Percentiles rank a stretch among this genome's conserved stretches.
These are phyloP conservation scores for Pichia paraexigua DNA, from an alignment of 805 yeast species.

Conservation along the genomic window DNA sequence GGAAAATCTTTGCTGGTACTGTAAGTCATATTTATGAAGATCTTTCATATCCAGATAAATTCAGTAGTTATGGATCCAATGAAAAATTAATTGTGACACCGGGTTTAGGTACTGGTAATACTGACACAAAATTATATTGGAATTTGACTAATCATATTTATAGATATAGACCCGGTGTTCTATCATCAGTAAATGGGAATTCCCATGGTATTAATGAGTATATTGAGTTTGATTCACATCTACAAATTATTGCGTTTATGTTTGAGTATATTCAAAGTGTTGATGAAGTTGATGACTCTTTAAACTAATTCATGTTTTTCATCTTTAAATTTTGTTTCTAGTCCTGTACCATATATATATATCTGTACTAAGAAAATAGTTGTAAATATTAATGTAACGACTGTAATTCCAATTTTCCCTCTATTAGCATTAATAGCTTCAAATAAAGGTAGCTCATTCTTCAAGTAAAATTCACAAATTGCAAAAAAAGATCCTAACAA, in stretches of 20 bases:
- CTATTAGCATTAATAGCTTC: constrained; percentile 32
- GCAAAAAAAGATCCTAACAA: constrained; percentile 35
- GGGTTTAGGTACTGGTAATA: constrained; percentile 57
- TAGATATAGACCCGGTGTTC: constrained; percentile 46
- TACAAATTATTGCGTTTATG: constrained; percentile 48
- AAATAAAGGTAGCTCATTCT: constrained; percentile 22
- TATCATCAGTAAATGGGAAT: constrained; percentile 31
- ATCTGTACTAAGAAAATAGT: constrained; percentile 23
- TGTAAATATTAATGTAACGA: constrained; percentile 29
- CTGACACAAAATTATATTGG: constrained; percentile 65
- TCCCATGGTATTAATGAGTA: constrained; percentile 64
- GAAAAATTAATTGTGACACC: constrained; percentile 41
- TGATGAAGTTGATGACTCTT: constrained; percentile 19
- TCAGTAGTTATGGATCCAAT: constrained; percentile 16
- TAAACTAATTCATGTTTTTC: not conserved
- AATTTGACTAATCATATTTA: constrained; percentile 48
- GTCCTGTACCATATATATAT: constrained; percentile 14
- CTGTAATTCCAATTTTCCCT: constrained; percentile 36
- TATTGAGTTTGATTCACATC: constrained; percentile 45
- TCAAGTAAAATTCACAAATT: constrained; percentile 32
- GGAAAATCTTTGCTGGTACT: constrained; percentile 38
- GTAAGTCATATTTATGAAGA: constrained; percentile 41
- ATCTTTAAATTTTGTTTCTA: not conserved
- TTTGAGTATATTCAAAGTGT: constrained; percentile 44
- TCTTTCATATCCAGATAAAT: constrained; percentile 30